Percentiles rank a stretch among this genome's conserved stretches.
Conservation (phyloP, 2,329 filamentous ascomycete genomes). For the Tolypocladium inflatum region DNA sequence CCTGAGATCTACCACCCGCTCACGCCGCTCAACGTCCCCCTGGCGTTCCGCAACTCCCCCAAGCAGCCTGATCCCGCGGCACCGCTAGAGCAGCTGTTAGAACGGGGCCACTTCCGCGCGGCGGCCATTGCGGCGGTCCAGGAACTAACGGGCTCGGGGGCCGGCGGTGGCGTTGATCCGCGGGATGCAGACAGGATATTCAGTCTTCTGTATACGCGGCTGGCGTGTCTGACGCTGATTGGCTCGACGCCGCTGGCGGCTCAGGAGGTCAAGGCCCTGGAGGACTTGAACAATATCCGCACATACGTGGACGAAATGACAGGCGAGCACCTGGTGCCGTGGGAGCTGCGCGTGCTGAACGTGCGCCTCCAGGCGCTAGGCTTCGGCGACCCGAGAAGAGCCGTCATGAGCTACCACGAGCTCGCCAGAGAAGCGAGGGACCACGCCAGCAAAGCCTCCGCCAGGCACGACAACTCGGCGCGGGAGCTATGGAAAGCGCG, state of each 20-base stretch:
- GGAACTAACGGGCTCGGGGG: conserved; percentile 42
- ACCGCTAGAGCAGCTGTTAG: conserved; percentile 58
- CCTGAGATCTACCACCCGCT: conserved; percentile 79
- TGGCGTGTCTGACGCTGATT: conserved; percentile 74
- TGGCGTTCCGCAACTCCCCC: conserved; percentile 59
- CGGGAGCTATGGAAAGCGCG: conserved; percentile 60
- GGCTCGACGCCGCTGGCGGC: conserved; percentile 60
- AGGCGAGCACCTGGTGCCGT: conserved; percentile 65
- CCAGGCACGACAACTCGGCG: conserved; percentile 40
- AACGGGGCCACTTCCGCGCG: conserved; percentile 67
- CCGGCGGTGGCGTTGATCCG: conserved; percentile 34
- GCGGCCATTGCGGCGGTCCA: conserved; percentile 62
- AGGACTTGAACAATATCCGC: conserved; percentile 47
- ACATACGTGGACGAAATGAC: conserved; percentile 47
- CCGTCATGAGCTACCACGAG: conserved; percentile 86
- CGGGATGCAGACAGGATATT: conserved; percentile 61
- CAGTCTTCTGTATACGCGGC: conserved; percentile 66
- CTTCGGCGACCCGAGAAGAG: conserved; percentile 73
- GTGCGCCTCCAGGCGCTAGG: conserved; percentile 79
- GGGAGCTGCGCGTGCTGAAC: conserved; percentile 74
- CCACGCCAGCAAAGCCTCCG: conserved; percentile 39
- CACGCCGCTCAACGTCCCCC: conserved; percentile 49
- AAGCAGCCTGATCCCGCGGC: conserved; percentile 54
- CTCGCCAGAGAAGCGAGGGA: conserved; percentile 68
- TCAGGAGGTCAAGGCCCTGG: conserved; percentile 55